These are phyloP conservation scores for Colletotrichum godetiae DNA, from an alignment of 2,329 filamentous ascomycete species.

Conservation along the genomic window DNA sequence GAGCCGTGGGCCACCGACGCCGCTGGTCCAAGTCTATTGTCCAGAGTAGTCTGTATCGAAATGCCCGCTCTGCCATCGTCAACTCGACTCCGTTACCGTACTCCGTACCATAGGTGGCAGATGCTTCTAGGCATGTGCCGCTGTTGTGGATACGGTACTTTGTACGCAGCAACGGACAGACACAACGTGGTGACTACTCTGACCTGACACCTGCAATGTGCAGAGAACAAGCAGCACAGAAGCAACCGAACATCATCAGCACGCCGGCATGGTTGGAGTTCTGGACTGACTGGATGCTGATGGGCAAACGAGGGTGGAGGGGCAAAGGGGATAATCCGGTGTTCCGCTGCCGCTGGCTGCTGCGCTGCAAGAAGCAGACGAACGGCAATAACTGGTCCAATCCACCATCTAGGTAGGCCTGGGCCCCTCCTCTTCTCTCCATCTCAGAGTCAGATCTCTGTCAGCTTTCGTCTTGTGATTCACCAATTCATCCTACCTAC, in stretches of 20 bases:
- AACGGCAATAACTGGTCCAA: constrained; percentile 3
- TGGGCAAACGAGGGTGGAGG: not conserved
- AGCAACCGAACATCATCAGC: not conserved
- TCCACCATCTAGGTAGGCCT: no score
- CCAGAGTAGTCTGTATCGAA: not conserved
- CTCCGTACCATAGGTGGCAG: no score
- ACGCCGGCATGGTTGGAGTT: not conserved
- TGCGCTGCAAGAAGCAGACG: constrained; percentile 16
- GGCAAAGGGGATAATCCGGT: not conserved
- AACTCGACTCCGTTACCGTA: not conserved
- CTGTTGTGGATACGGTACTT: not conserved
- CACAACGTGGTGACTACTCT: not conserved
- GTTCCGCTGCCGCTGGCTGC: constrained; percentile 11
- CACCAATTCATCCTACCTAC: not conserved
- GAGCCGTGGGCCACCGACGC: not conserved
- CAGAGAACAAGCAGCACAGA: constrained; percentile 1
- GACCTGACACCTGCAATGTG: constrained; percentile 2
- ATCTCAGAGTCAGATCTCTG: not conserved
- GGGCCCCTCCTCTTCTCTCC: no score
- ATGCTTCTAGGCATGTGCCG: no score
- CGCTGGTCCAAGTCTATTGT: not conserved
- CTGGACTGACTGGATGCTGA: not conserved
- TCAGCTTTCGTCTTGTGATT: not conserved
- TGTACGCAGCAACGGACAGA: not conserved
- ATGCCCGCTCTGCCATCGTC: not conserved